Base-by-base conservation (phyloP, 1,284 basidiomycete species). In the Ceratobasidium sp. region DNA sequence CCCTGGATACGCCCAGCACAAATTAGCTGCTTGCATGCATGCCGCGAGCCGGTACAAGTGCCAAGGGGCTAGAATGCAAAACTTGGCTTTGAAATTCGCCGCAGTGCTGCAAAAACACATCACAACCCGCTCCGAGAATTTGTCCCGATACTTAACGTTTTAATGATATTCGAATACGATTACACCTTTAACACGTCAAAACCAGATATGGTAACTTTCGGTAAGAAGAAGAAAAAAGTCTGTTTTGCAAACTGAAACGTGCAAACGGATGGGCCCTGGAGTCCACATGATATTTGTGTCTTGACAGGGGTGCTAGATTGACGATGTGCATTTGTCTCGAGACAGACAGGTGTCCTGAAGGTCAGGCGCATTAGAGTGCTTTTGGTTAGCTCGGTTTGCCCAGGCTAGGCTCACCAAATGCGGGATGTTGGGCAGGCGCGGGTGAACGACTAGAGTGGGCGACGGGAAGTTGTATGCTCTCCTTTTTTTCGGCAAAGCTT, bases 401-500 rank as follows among this genome's bases (percentile, higher is more conserved):
- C 2, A 19, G 13, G 17, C 7, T 25, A 19, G 19, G 51, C 17
- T 54, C 13, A 25, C 51, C 19, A 25, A 8, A 6, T n/a, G 17
- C n/a, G 52, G 52, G 1, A 56, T 13, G 52, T 4, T 25, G 6
- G 46, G 46, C 52, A 56, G 52, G 29, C 17, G 6, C 4, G 52
- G n/a, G 22, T 25, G 22, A 22, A 56, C 22, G 22, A 25, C 29
- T 56, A 5, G n/a, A 25, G n/a, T 59, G 32, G 13, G 29, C 32
- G 6, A 5, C 32, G 17, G 25, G 32, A 8, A 11, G 32, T 32
- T 34, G 11, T 49, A 49, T 40, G 37, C 37, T 40, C 9, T 49
- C 11, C 25, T 32, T 59, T 64, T 44, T 40, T 64, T 29, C 69
- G 69, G 69, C 52, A 71, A 61, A 71, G 59, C 54, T 17, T 59